These are phyloP conservation scores for Daedaleopsis sinensis DNA, from an alignment of 768 basidiomycete genomes.

Conservation along the genomic window DNA sequence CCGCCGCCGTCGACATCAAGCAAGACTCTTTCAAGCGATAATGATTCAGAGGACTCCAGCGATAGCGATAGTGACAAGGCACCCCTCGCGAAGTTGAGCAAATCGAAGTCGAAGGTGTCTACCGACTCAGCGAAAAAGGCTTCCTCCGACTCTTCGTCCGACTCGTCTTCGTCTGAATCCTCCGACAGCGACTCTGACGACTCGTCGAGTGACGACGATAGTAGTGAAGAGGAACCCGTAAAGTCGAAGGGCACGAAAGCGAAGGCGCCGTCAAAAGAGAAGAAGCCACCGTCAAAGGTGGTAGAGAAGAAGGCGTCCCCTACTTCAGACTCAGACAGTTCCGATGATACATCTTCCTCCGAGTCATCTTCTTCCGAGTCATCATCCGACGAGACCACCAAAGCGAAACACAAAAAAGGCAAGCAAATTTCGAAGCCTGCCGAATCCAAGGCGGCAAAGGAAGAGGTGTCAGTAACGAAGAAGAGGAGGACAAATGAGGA, in stretches of 20 bases:
- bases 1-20: slow-evolving; percentile 13
- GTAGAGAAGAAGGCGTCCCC: slow-evolving; percentile 10
- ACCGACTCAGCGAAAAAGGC: background rate
- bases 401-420: slow-evolving; percentile 24
- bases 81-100: background rate
- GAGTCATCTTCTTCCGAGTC: background rate
- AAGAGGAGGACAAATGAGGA: slow-evolving; percentile 59
- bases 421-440: slow-evolving; percentile 23
- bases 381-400: background rate
- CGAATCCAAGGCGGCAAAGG: slow-evolving; percentile 31
- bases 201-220: slow-evolving; percentile 11
- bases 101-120: background rate
- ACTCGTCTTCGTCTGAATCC: background rate
- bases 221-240: background rate
- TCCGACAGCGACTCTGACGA: slow-evolving; percentile 20
- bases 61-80: background rate
- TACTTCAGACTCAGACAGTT: background rate
- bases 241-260: background rate
- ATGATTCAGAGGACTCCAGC: background rate
- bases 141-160: no score
- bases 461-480: slow-evolving; percentile 47
- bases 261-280: background rate
- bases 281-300: background rate
- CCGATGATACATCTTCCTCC: background rate
- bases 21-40: slow-evolving; percentile 16